Percentiles rank a stretch among this genome's conserved stretches.
phyloP scores from a whole-genome alignment of 805 yeast genomes.

The Isabelozyma rhagii region DNA sequence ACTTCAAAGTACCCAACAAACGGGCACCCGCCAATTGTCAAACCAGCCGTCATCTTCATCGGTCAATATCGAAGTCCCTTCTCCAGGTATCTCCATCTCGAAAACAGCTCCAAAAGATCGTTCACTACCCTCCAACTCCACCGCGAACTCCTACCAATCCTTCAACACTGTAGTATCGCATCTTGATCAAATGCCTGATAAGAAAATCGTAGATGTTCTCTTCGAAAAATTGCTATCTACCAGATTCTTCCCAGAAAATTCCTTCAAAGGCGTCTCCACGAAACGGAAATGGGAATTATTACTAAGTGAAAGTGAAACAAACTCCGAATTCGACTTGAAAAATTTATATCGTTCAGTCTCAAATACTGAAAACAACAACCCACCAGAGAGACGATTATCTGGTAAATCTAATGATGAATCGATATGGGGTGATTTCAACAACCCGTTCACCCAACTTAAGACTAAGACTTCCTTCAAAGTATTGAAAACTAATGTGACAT shows the following conservation, averaged over 20 bases:
- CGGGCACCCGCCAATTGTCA: too few species aligned
- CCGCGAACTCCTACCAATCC: constrained; percentile 25
- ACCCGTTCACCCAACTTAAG: neutral
- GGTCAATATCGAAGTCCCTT: neutral
- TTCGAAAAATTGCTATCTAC: constrained; percentile 37
- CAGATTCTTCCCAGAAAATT: constrained; percentile 35
- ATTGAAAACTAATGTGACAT: neutral
- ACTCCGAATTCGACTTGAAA: constrained; percentile 33
- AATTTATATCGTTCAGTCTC: constrained; percentile 8
- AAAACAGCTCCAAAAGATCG: constrained; percentile 1
- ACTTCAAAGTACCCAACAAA: too few species aligned
- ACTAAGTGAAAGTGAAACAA: constrained; percentile 38
- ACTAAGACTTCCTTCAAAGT: neutral
- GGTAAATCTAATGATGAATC: neutral
- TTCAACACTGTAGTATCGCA: constrained; percentile 31
- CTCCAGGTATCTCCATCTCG: neutral
- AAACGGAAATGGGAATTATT: constrained; percentile 43
- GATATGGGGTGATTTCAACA: neutral
- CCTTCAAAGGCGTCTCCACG: constrained; percentile 28
- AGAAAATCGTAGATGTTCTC: constrained; percentile 34
- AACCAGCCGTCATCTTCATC: too few species aligned
- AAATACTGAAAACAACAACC: neutral
- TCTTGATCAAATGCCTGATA: constrained; percentile 31
- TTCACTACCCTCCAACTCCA: constrained; percentile 3
- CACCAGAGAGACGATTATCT: neutral